Base-by-base conservation (phyloP, 495 filamentous ascomycete genomes). In the Xylaria scruposa region DNA sequence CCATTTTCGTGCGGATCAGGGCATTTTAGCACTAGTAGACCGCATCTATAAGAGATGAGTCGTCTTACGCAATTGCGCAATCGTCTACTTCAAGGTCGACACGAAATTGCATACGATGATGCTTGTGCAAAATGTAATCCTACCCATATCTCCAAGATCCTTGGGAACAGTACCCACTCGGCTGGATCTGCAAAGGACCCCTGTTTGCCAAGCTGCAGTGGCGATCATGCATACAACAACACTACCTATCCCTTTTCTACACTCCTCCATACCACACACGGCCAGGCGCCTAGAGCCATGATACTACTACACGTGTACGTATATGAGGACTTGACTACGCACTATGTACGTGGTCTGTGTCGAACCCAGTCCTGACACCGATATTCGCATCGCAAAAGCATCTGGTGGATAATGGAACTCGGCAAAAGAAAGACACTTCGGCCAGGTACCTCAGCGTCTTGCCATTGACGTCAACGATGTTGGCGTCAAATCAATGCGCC, bases 131-230 rank as follows among this genome's bases (percentile, higher is more conserved):
- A 66, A 53, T 66, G 63, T 66, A 46, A 67, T 67, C 65, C 65
- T 54, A 67, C 31, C 65, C 65, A 56, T 67, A 26, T 56, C 65
- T 44, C 13, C 17, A 51, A 67, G 65, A 67, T 67, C 65, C 47
- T 21, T 67, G 65, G 65, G 65, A 56, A 29, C 49, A 60, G 38
- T 38, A 68, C 40, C 67, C 67, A 68, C 53, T 68, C n/a, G 6
- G 47, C 66, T 68, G 40, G 67, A 68, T 68, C 67, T 68, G 40
- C 31, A 56, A 46, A 44, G 36, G 38, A 64, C 59, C 68, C 68
- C 68, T 70, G 68, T 60, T 60, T 21, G 68, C 68, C 46, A 70
- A 70, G 68, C 19, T 70, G 68, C 47, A 63, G 59, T 54, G 68
- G 46, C 56, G 68, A 70, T 59, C 67, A 68, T 70, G 42, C 67